Conservation (phyloP, 768 basidiomycete species). For the Chalciporus sphaerocephalus region DNA sequence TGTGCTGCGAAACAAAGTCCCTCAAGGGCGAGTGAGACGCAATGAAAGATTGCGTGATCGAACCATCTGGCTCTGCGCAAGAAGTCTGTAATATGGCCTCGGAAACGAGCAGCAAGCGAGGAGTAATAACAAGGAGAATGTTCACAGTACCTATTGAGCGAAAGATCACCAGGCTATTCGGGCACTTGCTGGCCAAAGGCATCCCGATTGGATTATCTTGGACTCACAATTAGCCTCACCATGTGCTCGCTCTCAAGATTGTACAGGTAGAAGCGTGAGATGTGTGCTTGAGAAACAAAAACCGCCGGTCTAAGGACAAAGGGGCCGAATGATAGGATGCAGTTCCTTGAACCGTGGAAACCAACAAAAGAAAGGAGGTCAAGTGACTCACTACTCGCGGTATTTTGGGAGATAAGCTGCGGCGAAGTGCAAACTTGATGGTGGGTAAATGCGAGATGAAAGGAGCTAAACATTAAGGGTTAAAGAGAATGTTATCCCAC, state of each 20-base stretch:
- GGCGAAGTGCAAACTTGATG: background rate
- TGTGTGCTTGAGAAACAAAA: background rate
- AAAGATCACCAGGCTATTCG: background rate
- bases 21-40: no score
- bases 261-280: background rate
- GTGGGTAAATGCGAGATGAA: background rate
- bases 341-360: no score
- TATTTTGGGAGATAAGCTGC: background rate
- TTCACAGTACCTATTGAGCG: background rate
- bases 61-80: background rate
- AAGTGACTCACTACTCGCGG: background rate
- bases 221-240: background rate
- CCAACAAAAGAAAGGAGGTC: background rate
- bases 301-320: background rate
- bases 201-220: background rate
- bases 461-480: background rate
- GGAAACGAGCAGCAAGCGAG: background rate
- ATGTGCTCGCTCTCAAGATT: constrained; percentile 3
- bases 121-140: background rate
- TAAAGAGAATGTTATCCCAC: no score
- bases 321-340: background rate
- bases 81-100: background rate
- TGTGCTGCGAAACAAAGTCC: no score
- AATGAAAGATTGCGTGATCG: no score
- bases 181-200: background rate